Base-by-base conservation (phyloP, 768 basidiomycete genomes). In the Podaxis carcinomalis region DNA sequence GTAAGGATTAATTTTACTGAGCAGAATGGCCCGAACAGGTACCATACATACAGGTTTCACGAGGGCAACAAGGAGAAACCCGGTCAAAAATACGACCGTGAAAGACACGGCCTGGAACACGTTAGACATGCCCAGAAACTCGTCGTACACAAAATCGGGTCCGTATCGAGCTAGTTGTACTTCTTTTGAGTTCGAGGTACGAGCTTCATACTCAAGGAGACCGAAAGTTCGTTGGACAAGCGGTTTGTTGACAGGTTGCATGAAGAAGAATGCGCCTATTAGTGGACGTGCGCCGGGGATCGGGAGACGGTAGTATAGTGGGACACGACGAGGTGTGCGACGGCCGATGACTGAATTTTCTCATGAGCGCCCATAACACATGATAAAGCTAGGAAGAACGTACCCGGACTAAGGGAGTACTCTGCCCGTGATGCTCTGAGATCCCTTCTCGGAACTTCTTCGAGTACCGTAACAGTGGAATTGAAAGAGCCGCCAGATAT, bases 121-220 rank as follows among this genome's bases (percentile, higher is more conserved):
- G 11, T 83, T 77, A n/a, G 74, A 67, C 3, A 85, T 4, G 23
- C 68, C 70, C 64, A 82, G 19, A 60, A 89, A 89, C 71, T 95
- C 93, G 54, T 86, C 84, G 70, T 95, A 96, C 49, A 75, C 75
- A 77, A 97, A 93, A 2, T 80, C 68, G 0, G 84, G 76, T 4
- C 92, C 95, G 67, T 95, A 95, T 50, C 70, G 68, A 44, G 63
- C 65, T 47, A 67, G 68, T 58, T 71, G 65, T 13, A 69, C 63
- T 10, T 66, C 57, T n/a, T 66, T 64, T 1, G 61, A 62, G 35
- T 67, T 63, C 65, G 56, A 36, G 61, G 57, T 54, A 10, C 65
- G 65, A 7, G 71, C 70, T 32, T 75, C 68, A 25, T 71, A 47
- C 61, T 82, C 77, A 21, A 80, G 64, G 7, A 83, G 69, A 5